Base-by-base conservation (phyloP, 2,329 filamentous ascomycete genomes). In the Nemania sp. region DNA sequence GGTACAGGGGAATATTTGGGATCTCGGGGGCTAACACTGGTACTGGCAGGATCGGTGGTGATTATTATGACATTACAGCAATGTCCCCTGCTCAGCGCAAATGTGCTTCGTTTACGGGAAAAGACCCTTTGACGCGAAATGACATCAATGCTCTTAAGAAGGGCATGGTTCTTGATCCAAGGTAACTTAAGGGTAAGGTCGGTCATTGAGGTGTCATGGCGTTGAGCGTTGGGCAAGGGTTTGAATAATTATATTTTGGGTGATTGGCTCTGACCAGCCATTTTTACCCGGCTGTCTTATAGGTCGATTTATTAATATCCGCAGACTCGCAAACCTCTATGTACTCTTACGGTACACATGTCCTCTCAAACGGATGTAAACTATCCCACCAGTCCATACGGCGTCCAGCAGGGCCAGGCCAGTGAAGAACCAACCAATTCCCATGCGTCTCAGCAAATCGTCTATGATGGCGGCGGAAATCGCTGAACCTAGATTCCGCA, bases 401-500 rank as follows among this genome's bases (percentile, higher is more conserved):
- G 13, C 32, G 49, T 77, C 73, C 17, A 78, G 55, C 1, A 75
- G 45, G 0, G 70, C 73, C 20, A 79, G 63, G 0, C 76, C 76
- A 1, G 72, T 76, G 48, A 79, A 79, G 34, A 74, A 76, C 74
- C 74, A 79, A 1, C 76, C 75, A 48, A 69, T 72, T 3, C 76
- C 77, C 69, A 77, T 74, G 11, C 54, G 67, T 12, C 67, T 62
- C 1, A 77, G 65, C 2, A 79, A 57, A 5, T 66, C 58, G 3
- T 71, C 69, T 25, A 79, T 72, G 42, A 78, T 68, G 0, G 72
- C 73, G 1, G 77, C 74, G 3, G 74, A 73, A 12, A 78, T 71
- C 1, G 77, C 76, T 1, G 76, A 76, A 4, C 71, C 76, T 6
- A 74, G 69, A 53, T 78, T 79, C 2, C 77, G 73, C 32, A 79